Evolutionary conservation across 345 rosid genomes (phyloP).

Genomic region (Hypericum perforatum): DNA sequence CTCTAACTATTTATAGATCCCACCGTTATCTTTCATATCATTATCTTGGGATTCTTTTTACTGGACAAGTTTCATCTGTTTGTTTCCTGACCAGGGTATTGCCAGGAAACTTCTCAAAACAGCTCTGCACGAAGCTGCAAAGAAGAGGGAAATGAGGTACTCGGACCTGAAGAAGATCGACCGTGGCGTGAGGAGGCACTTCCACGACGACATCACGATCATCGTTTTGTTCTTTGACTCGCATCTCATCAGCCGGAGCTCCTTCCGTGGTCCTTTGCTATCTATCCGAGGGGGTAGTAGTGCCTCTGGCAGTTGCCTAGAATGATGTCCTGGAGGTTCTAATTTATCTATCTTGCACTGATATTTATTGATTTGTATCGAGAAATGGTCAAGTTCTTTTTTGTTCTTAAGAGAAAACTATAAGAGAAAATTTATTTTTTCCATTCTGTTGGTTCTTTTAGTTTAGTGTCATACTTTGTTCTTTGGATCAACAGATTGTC

Average conservation of each 20-base stretch:
- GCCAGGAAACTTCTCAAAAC: conserved; percentile 1
- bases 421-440: no score
- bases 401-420: no score
- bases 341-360: no score
- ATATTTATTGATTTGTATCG: no score
- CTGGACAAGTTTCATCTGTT: no score
- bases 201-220: conserved; percentile 3
- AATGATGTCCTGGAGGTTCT: not conserved
- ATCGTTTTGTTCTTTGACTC: not conserved
- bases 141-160: conserved; percentile 5
- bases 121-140: conserved; percentile 3
- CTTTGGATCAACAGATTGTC: no score
- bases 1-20: not conserved
- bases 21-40: no score
- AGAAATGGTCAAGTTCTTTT: no score
- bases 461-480: no score
- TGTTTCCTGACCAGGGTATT: not conserved
- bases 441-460: no score
- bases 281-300: not conserved
- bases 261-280: not conserved
- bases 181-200: conserved; percentile 1
- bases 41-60: no score
- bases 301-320: not conserved
- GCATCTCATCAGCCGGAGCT: not conserved
- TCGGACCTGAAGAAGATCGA: conserved; percentile 5